Base-by-base conservation (phyloP, 164 flowering plant species). In the Vitis cinerea region DNA sequence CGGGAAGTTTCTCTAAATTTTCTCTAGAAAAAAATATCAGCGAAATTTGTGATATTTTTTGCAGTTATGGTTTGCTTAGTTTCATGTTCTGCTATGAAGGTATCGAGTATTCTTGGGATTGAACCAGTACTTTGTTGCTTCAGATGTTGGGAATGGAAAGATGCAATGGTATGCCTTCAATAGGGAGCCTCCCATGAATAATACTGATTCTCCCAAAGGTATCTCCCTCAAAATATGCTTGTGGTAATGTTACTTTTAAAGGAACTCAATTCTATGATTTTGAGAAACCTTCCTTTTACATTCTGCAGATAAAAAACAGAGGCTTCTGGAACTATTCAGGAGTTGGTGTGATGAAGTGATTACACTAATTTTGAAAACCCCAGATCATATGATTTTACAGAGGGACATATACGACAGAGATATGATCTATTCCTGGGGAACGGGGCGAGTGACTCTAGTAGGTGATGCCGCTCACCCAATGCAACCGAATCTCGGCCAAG, bases 121-220 rank as follows among this genome's bases (percentile, higher is more conserved):
- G 60, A 74, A 74, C 16, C 79, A 78, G 61, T 81, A 75, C 66
- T 78, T 78, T 69, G 84, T 76, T 73, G 69, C 81, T 68, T 73
- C 76, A 7, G 84, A 81, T 54, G 80, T 81, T 47, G 84, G 84
- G 29, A 69, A 23, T 56, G 81, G 84, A 57, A 81, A 78, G 72
- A 81, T 78, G 81, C 81, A 81, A 63, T 81, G 84, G 84, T 81
- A 81, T 71, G 84, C 78, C 30, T 81, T 78, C 60, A 77, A 78
- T 60, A 75, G 69, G 71, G 74, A 81, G 47, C 78, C 78, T 13
- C 72, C 80, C 1, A 64, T 74, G 48, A 70, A 67, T 63, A 55
- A 37, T 37, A 3, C 50, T 30, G 78, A 77, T 72, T 68, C 72
- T 70, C 77, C 74, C 1, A 7, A 59, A 65, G 80, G 83, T 53